Evolutionary conservation across 768 basidiomycete genomes (phyloP).

Genomic region (Collybia nuda): DNA sequence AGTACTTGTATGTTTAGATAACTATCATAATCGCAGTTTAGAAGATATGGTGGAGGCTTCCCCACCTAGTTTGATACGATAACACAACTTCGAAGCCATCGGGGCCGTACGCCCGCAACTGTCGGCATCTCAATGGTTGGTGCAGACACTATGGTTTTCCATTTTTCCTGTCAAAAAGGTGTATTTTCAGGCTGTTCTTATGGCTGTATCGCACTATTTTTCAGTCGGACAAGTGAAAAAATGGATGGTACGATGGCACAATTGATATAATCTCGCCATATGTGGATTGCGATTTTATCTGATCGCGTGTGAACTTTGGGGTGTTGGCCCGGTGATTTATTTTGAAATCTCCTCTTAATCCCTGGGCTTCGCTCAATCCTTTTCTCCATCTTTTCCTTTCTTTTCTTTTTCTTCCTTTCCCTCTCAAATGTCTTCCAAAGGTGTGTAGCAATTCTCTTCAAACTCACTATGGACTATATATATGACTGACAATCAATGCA

Average conservation of each 20-base stretch:
- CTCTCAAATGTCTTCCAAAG: constrained; percentile 45
- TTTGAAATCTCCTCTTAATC: constrained; percentile 17
- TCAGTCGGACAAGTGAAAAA: too few relatives aligned
- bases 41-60: too few relatives aligned
- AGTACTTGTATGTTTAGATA: too few relatives aligned
- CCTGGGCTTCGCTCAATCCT: constrained; percentile 15
- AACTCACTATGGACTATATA: constrained; percentile 6
- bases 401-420: constrained; percentile 14
- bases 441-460: constrained; percentile 14
- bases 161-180: too few relatives aligned
- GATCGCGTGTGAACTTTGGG: constrained; percentile 26
- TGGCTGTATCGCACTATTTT: too few relatives aligned
- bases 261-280: background rate
- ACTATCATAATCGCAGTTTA: too few relatives aligned
- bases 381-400: constrained; percentile 16
- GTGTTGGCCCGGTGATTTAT: constrained; percentile 6
- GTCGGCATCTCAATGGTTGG: too few relatives aligned
- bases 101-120: too few relatives aligned
- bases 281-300: constrained; percentile 12
- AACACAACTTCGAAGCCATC: too few relatives aligned
- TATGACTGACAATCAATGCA: constrained; percentile 13
- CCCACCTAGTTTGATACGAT: too few relatives aligned
- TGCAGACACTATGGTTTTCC: too few relatives aligned
- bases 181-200: too few relatives aligned
- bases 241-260: constrained; percentile 11